Evolutionary conservation across 1,139 yeast genomes (phyloP), one percentile per base, ranked within the genome.

Genomic region (Cylindricascospora bacillispora): DNA sequence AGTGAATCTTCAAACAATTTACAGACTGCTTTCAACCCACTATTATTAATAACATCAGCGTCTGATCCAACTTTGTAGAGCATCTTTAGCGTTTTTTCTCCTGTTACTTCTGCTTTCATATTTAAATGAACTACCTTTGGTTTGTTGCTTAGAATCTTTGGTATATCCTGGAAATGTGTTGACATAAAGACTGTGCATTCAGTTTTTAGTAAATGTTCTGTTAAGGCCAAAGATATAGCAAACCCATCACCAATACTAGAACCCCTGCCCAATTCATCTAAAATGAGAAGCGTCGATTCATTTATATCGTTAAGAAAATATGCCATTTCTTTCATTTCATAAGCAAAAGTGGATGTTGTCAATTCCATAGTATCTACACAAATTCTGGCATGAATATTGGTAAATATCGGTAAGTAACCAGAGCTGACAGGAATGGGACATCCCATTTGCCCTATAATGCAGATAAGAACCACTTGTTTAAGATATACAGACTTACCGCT

Each of bases 401-500:
- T 45, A 33, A 51, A 60, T 4, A 65, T 45, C 7, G 57, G 63
- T 10, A 63, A 35, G 9, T 40, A 45, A 0, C 62, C 67, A 39
- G 47, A 56, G 15, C 54, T 59, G 6, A 67, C 67, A 0, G 71
- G 70, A 0, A 65, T 47, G 21, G 49, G 60, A 10, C 61, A 55
- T 0, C 70, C 70, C 30, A 63, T 60, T 39, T 65, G 71, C 1
- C 65, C 60, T 62, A 65, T 54, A 4, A 65, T 56, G 2, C 52
- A 47, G 3, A 63, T 36, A 9, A 63, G 37, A 1, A 64, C 60
- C 13, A 62, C 38, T 35, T 64, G 69, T 30, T 54, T 59, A 22
- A 65, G 39, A 33, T 62, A 64, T 2, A 62, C 59, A 0, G 70
- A 63, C 38, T 66, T 65, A 1, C 70, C 71, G 35, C 68, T 63